Base-by-base conservation (phyloP, 1,139 yeast species). In the Martiniozyma asiatica region DNA sequence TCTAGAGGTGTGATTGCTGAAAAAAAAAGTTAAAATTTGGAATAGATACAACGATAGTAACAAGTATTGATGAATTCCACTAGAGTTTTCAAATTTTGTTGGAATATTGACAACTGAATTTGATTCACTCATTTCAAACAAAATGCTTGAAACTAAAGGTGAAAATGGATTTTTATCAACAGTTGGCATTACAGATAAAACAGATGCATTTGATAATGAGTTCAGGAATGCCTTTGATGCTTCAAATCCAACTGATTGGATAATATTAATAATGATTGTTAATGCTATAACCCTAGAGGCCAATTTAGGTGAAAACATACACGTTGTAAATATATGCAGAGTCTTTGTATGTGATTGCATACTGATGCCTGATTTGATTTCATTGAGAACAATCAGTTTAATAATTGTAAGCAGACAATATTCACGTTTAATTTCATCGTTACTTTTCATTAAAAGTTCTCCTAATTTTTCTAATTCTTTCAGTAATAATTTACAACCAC, bases 221-320 rank as follows among this genome's bases (percentile, higher is more conserved):
- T 24, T 32, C 23, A 29, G 35, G 9, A 47, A 33, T 4, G 28
- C 20, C 15, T 30, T 29, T 1, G 48, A 25, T 2, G 48, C 44
- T 3, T 30, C 18, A n/a, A 37, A 22, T 16, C 36, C 35, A 11
- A 35, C 35, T 17, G 43, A 40, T 1, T 44, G 44, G 13, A 46
- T 32, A 4, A 15, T 20, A 4, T 50, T 21, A 8, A 73, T 64
- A 21, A 70, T 48, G 33, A 89, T 69, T 40, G 87, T 96, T 1
- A 92, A 80, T 1, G 87, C 92, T 28, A 79, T 63, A 44, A 74
- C 79, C 40, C 95, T 62, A 1, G 96, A 84, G 3, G 76, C 57
- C 20, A 87, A 58, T 34, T 84, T 64, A 1, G 75, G 70, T n/a
- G 74, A 65, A 23, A 65, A 44, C 20, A 70, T 55, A 8, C 63